Evolutionary conservation across 2,329 filamentous ascomycete species (phyloP).

Genomic region (Dryadomyces sulphureus): DNA sequence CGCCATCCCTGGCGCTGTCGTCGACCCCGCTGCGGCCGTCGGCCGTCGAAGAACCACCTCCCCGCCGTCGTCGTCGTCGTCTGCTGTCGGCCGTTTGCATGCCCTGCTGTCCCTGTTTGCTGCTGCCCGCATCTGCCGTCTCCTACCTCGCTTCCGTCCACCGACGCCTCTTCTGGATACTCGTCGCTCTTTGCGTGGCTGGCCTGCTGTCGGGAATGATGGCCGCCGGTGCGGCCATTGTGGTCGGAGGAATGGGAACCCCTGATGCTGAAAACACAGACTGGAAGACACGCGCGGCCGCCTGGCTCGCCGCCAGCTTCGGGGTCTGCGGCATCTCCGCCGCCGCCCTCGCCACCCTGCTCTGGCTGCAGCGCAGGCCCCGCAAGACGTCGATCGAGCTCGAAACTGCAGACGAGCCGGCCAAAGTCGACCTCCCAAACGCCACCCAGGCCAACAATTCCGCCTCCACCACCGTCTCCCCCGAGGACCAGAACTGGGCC

Average conservation of each 20-base stretch:
- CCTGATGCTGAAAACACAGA: too few species aligned
- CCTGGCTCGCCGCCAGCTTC: constrained; percentile 7
- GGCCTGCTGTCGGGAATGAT: constrained; percentile 6
- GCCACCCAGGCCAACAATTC: background rate
- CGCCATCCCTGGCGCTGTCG: background rate
- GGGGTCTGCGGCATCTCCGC: background rate
- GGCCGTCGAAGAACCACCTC: too few species aligned
- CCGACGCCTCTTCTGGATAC: constrained; percentile 4
- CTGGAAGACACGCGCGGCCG: constrained; percentile 3
- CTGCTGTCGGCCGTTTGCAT: constrained; percentile 1
- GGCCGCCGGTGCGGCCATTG: background rate
- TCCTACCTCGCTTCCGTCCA: too few species aligned
- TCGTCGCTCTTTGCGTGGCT: background rate
- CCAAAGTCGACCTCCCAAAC: background rate
- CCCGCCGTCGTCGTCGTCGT: constrained; percentile 2
- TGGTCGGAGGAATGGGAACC: background rate
- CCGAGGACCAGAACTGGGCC: constrained; percentile 12
- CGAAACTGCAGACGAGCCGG: background rate
- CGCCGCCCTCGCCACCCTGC: background rate
- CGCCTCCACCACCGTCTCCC: constrained; percentile 8
- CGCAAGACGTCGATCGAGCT: background rate
- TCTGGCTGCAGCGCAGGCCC: background rate
- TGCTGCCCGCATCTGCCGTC: constrained; percentile 3
- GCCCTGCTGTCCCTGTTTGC: too few species aligned
- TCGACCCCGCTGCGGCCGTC: constrained; percentile 4